Base-by-base conservation (phyloP, 140 eudicot genomes). In the Oenanthe javanica region DNA sequence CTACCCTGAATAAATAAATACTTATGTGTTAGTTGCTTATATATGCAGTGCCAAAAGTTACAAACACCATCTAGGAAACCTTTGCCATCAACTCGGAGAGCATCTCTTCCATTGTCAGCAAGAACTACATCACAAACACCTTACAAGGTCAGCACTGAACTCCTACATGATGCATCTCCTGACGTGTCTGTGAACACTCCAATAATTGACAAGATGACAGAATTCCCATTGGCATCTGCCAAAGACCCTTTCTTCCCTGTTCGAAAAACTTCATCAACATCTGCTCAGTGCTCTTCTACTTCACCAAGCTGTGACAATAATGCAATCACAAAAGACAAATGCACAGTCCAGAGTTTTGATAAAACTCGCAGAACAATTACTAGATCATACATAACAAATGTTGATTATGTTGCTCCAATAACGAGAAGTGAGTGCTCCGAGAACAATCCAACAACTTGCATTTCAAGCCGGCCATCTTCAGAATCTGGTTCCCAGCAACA, bases 151-250 rank as follows among this genome's bases (percentile, higher is more conserved):
- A 78, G 81, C 40, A 76, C 36, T 5, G 86, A 86, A 38, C 82
- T 79, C 72, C 90, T 89, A 69, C 81, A 78, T 18, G 66, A 85
- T 16, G 87, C 86, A 27, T 95, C 97, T 21, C 96, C 90, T 9
- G 88, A 95, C 54, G 97, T 95, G 61, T 95, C 99, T 9, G 99
- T 95, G 85, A 92, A 95, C 43, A 93, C 92, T 78, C 99, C 99
- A 55, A 89, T 86, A 16, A 85, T 95, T 18, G 92, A 92, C 87
- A 95, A 87, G 83, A 92, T 95, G 95, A 90, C 92, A 14, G 97
- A 92, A 48, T 88, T 89, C 64, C 91, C 91, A 1, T 67, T 86
- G 77, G 83, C 90, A 25, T 91, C 96, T 6, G 87, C 89, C 6
- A 88, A 87, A 40, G 86, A 90, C 73, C 92, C 87, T 63, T 80